These are phyloP conservation scores for Thelonectria discophora DNA, from an alignment of 2,329 filamentous ascomycete genomes.

Conservation along the genomic window DNA sequence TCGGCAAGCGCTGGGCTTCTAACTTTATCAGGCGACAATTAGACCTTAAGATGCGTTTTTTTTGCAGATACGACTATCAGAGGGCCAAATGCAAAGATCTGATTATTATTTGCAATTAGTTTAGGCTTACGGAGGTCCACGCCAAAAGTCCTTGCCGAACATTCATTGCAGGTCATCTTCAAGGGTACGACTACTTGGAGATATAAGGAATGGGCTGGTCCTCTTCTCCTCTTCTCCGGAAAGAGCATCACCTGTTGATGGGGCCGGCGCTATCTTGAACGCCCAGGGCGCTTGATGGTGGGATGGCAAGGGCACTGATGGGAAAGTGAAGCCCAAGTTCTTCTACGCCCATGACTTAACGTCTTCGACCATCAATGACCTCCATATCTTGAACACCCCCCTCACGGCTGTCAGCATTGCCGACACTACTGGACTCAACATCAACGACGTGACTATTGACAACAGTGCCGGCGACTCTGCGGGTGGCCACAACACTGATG, in stretches of 20 bases:
- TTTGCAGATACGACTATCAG: too few species aligned
- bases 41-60: too few species aligned
- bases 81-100: too few species aligned
- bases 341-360: conserved; percentile 36
- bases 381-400: conserved; percentile 54
- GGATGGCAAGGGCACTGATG: conserved; percentile 35
- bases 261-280: conserved; percentile 35
- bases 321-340: conserved; percentile 38
- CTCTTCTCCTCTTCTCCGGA: conserved; percentile 34
- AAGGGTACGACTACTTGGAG: conserved; percentile 37
- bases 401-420: conserved; percentile 54
- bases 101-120: too few species aligned
- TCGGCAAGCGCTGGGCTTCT: too few species aligned
- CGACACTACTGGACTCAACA: conserved; percentile 45
- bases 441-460: conserved; percentile 51
- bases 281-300: conserved; percentile 35
- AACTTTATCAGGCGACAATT: too few species aligned
- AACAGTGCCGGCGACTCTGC: conserved; percentile 48
- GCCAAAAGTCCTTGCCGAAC: too few species aligned
- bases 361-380: conserved; percentile 47
- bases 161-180: conserved; percentile 31
- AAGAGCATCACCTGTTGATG: conserved; percentile 36
- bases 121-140: too few species aligned
- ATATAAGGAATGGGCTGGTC: conserved; percentile 38
- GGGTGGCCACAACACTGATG: conserved; percentile 64